Conservation (phyloP, 73 alveolate species). For the Paraurostyla sp. region DNA sequence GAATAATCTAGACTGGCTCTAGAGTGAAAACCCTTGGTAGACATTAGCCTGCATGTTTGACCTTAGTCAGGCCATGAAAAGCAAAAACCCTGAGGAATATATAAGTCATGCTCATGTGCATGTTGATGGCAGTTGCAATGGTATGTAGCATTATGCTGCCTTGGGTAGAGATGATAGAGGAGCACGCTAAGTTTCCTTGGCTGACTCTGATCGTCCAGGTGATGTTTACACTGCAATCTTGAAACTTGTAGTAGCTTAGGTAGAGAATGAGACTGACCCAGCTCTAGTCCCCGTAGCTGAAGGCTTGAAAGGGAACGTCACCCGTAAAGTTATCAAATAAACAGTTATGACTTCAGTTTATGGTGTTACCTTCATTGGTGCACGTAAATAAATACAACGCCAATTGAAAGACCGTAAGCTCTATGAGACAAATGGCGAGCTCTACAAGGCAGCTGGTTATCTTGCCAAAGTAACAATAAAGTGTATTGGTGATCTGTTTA, state of each 20-base stretch:
- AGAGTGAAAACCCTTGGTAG: constrained; percentile 94
- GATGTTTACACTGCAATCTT: constrained; percentile 92
- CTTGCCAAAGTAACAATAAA: constrained; percentile 87
- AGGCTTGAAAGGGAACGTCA: constrained; percentile 77
- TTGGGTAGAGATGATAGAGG: constrained; percentile 97
- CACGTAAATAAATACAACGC: constrained; percentile 87
- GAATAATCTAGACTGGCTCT: constrained; percentile 85
- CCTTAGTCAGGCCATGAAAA: constrained; percentile 76
- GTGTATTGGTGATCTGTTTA: constrained; percentile 89
- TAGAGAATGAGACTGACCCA: constrained; percentile 65
- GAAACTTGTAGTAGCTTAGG: constrained; percentile 51
- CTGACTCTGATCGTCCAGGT: constrained; percentile 91
- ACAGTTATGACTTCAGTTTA: constrained; percentile 98
- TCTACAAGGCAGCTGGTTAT: constrained; percentile 78
- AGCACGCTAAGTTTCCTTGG: constrained; percentile 87
- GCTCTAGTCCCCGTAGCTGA: constrained; percentile 75
- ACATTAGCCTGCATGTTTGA: constrained; percentile 88
- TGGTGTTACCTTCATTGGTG: constrained; percentile 97
- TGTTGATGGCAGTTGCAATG: constrained; percentile 97
- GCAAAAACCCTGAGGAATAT: constrained; percentile 86
- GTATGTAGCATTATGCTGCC: constrained; percentile 97
- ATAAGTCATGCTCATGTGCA: constrained; percentile 90
- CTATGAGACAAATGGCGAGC: constrained; percentile 76
- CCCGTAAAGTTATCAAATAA: constrained; percentile 92
- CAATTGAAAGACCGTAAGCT: constrained; percentile 84